Percentiles rank a stretch among this genome's conserved stretches.
phyloP scores from a whole-genome alignment of 2,329 filamentous ascomycete species.

The Aspergillus vadensis region DNA sequence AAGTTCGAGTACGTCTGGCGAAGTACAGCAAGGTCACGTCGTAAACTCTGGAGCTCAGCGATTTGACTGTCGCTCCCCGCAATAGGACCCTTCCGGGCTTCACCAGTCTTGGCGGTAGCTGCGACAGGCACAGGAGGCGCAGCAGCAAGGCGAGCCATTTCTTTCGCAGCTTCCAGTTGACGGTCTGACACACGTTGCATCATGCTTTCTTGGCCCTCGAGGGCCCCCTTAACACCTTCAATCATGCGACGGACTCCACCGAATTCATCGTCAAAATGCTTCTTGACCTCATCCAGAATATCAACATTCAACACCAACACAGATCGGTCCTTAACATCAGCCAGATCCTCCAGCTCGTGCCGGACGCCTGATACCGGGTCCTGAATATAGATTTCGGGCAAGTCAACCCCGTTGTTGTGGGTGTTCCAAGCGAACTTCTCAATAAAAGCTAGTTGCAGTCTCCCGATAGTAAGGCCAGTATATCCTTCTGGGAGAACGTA shows the following conservation, averaged over 20 bases:
- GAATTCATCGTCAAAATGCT: conserved; percentile 90
- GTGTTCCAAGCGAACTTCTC: conserved; percentile 99
- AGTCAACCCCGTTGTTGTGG: conserved; percentile 84
- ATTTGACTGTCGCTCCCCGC: conserved; percentile 62
- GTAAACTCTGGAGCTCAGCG: conserved; percentile 76
- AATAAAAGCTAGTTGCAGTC: conserved; percentile 92
- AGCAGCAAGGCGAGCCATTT: conserved; percentile 70
- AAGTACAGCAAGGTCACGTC: conserved; percentile 85
- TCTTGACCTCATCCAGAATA: conserved; percentile 90
- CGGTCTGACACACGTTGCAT: conserved; percentile 86
- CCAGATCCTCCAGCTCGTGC: conserved; percentile 90
- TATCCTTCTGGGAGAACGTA: conserved; percentile 84
- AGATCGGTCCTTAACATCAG: conserved; percentile 89
- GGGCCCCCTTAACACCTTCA: conserved; percentile 79
- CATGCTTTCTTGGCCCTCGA: conserved; percentile 79
- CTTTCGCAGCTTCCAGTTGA: conserved; percentile 85
- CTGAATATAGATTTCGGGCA: conserved; percentile 97
- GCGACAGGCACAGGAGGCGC: conserved; percentile 43
- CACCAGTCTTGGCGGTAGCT: conserved; percentile 26
- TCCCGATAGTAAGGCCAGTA: conserved; percentile 80
- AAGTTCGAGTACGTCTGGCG: conserved; percentile 93
- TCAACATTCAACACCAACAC: conserved; percentile 96
- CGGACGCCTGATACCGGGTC: conserved; percentile 94
- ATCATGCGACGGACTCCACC: conserved; percentile 77
- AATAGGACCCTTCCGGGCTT: conserved; percentile 30